phyloP scores from a whole-genome alignment of 1,284 basidiomycete species.

The Neonothopanus nambi region DNA sequence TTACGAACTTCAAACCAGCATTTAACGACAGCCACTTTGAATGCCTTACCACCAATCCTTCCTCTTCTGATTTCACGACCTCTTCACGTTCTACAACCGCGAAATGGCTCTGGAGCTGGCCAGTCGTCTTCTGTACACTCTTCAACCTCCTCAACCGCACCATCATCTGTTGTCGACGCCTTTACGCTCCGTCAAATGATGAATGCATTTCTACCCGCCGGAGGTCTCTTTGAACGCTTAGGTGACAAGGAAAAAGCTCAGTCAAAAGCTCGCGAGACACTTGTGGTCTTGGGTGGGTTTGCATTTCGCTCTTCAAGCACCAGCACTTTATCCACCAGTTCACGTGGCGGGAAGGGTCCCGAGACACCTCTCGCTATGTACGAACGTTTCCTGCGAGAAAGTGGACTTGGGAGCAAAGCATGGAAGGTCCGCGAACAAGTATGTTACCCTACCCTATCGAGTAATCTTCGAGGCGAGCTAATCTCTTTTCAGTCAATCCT shows the following conservation, averaged over 20 bases:
- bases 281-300: slow-evolving; percentile 70
- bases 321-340: slow-evolving; percentile 41
- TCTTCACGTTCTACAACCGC: slow-evolving; percentile 29
- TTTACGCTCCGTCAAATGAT: slow-evolving; percentile 65
- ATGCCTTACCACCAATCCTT: slow-evolving; percentile 62
- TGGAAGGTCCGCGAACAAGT: slow-evolving; percentile 86
- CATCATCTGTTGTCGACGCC: slow-evolving; percentile 49
- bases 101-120: slow-evolving; percentile 29
- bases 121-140: slow-evolving; percentile 44
- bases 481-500: slow-evolving; percentile 54
- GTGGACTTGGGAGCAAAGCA: slow-evolving; percentile 74
- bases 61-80: slow-evolving; percentile 55
- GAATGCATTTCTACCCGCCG: slow-evolving; percentile 66
- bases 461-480: not conserved
- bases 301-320: slow-evolving; percentile 56
- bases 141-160: slow-evolving; percentile 46
- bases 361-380: slow-evolving; percentile 78
- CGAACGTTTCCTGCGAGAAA: slow-evolving; percentile 75
- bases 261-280: slow-evolving; percentile 72
- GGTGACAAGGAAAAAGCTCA: slow-evolving; percentile 80
- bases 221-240: slow-evolving; percentile 79
- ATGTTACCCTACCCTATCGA: slow-evolving; percentile 25
- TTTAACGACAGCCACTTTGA: slow-evolving; percentile 71
- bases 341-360: slow-evolving; percentile 66
- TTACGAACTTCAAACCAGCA: slow-evolving; percentile 82